Evolutionary conservation across 1,284 basidiomycete genomes (phyloP).

Genomic region (Puccinia novopanici): DNA sequence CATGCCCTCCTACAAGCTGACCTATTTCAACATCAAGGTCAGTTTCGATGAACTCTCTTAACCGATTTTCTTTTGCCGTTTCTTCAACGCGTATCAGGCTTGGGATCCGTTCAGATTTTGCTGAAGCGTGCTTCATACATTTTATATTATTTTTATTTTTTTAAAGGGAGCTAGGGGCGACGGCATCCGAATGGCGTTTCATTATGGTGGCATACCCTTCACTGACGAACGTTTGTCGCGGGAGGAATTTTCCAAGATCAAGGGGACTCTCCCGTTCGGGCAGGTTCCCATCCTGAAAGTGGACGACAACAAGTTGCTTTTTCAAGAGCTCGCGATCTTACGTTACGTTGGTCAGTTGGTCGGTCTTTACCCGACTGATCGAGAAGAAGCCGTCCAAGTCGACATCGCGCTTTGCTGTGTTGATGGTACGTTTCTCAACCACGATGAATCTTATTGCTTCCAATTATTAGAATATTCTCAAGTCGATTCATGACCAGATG

Average conservation of each 20-base stretch:
- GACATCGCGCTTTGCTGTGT: background rate
- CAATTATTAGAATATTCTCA: too few relatives aligned
- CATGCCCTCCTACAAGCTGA: conserved; percentile 11
- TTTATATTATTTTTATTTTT: background rate
- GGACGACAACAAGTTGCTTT: background rate
- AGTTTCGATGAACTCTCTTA: background rate
- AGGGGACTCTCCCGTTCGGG: background rate
- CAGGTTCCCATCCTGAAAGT: background rate
- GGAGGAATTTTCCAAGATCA: background rate
- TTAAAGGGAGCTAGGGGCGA: conserved; percentile 1
- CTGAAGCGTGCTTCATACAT: background rate
- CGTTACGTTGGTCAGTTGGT: background rate
- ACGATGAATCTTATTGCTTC: background rate
- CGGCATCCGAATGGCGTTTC: background rate
- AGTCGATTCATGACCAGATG: background rate
- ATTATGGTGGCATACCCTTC: background rate
- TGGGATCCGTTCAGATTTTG: background rate
- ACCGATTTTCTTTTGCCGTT: too few relatives aligned
- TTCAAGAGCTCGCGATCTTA: background rate
- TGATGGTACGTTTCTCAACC: background rate
- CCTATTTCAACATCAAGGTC: background rate
- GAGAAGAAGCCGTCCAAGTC: background rate
- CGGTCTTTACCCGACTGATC: conserved; percentile 1
- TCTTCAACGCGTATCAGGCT: too few relatives aligned
- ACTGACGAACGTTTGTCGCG: background rate